Percentiles rank a stretch among this genome's conserved stretches.
phyloP scores from a whole-genome alignment of 495 filamentous ascomycete genomes.

The Aspergillus biplanus region DNA sequence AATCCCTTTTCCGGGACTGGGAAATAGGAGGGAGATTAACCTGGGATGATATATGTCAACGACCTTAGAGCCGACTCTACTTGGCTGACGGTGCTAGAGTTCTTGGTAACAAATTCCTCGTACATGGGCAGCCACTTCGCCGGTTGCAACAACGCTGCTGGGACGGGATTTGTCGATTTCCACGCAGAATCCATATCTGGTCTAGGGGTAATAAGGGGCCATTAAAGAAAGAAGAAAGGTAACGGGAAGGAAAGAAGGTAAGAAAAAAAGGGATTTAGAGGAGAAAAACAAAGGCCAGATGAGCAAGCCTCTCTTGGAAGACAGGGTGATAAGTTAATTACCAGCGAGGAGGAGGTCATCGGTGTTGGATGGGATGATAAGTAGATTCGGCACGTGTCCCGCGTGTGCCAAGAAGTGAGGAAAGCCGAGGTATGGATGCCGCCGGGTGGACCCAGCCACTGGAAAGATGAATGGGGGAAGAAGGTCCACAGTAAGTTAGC shows the following conservation, averaged over 20 bases:
- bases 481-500: no score
- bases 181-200: constrained; percentile 40
- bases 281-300: background rate
- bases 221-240: constrained; percentile 1
- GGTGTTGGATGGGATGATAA: constrained; percentile 3
- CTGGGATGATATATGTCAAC: constrained; percentile 93
- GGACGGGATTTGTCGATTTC: constrained; percentile 35
- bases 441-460: background rate
- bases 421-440: constrained; percentile 14
- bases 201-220: background rate
- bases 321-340: background rate
- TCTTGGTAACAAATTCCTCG: constrained; percentile 90
- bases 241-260: background rate
- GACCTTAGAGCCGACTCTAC: constrained; percentile 91
- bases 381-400: constrained; percentile 29
- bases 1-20: background rate
- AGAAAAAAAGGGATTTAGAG: background rate
- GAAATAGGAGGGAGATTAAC: constrained; percentile 41
- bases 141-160: constrained; percentile 54
- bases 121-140: constrained; percentile 81
- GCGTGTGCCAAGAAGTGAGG: constrained; percentile 29
- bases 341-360: background rate
- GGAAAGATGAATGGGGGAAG: no score
- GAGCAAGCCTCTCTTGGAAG: background rate
- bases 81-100: constrained; percentile 85